Base-by-base conservation (phyloP, 257 asterid genomes). In the Anisodus acutangulus region DNA sequence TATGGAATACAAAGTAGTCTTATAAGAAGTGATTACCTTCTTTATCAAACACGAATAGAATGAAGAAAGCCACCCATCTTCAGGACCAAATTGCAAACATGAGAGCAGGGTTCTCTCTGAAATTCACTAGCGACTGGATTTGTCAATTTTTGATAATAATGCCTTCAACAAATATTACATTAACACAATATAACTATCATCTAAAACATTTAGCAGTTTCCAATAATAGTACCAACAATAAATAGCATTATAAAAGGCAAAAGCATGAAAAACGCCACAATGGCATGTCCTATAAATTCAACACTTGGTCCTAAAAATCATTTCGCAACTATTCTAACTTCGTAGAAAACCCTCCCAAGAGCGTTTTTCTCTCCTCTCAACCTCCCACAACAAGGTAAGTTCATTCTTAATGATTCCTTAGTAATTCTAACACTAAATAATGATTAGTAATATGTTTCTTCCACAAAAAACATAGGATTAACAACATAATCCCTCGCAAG, bases 31-130 rank as follows among this genome's bases (percentile, higher is more conserved):
- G 62, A 88, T 87, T 90, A 97, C 99, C 92, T 97, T 97, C 91
- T 97, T 97, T 85, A 93, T 80, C 89, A 97, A 86, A 89, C 99
- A 97, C 85, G 98, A 90, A 85, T 97, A 97, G 85, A 95, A 97
- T 86, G 98, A 96, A 84, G 98, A 92, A 15, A 96, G 97, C 99
- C 99, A 96, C 82, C 94, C 91, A 86, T 94, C 99, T 89, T 95
- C 98, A 53, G 98, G 88, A 83, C 94, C 90, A 85, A 93, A 95
- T 64, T 93, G 96, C 91, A 97, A 88, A 10, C 92, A 84, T 13
- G 94, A 89, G 69, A 97, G 92, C 82, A 97, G 91, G 83, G 82
- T 88, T 88, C 89, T 86, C 93, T 97, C 99, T 97, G 91, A 79
- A 91, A 89, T 86, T 72, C 16, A 80, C 67, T 66, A 83, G 84